Evolutionary conservation across 495 filamentous ascomycete species (phyloP).

Genomic region (Friedmanniomyces endolithicus): DNA sequence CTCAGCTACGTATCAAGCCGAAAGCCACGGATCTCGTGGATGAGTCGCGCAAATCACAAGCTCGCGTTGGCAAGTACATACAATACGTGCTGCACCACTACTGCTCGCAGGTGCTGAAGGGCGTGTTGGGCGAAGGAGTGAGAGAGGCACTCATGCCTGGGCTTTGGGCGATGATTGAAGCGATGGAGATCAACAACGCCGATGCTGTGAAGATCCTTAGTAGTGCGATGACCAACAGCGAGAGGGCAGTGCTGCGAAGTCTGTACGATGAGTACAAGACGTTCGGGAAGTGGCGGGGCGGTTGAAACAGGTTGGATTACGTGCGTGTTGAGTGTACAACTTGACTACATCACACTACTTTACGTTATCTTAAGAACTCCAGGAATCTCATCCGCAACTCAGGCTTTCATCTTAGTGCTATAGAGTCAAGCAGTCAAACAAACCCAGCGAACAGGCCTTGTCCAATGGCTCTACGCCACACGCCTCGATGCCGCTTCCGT

Average conservation of each 20-base stretch:
- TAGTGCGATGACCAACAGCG: constrained; percentile 53
- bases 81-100: constrained; percentile 62
- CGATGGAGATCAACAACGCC: constrained; percentile 54
- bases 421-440: neutral
- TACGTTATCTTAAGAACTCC: neutral
- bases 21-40: constrained; percentile 46
- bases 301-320: neutral
- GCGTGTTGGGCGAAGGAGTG: constrained; percentile 43
- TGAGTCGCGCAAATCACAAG: constrained; percentile 61
- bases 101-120: constrained; percentile 50
- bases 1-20: constrained; percentile 51
- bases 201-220: constrained; percentile 55
- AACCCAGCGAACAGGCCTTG: neutral
- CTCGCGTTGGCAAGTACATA: constrained; percentile 62
- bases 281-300: constrained; percentile 17
- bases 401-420: neutral
- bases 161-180: constrained; percentile 56
- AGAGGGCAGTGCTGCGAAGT: constrained; percentile 57
- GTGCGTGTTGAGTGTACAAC: neutral
- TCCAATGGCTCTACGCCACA: neutral
- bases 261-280: constrained; percentile 47
- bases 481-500: constrained; percentile 14
- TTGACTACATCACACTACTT: too few species aligned
- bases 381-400: neutral
- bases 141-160: constrained; percentile 59